Base-by-base conservation (phyloP, 2,329 filamentous ascomycete species). In the Exophiala lecanii-corni region DNA sequence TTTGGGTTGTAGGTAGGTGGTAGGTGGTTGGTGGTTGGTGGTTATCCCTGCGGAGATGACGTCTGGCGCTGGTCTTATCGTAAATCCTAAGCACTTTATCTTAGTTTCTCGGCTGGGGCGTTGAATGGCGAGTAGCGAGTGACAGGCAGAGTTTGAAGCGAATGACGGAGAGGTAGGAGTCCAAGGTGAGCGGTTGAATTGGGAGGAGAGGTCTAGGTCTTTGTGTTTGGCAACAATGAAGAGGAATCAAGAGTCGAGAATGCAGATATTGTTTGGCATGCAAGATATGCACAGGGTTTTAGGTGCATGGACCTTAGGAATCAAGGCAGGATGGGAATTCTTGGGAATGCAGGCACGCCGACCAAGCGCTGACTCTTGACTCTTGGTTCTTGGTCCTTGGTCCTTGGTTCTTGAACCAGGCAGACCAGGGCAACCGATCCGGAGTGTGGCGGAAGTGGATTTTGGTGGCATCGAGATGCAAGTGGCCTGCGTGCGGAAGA, bases 41-140 rank as follows among this genome's bases (percentile, higher is more conserved):
- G n/a, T n/a, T n/a, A 35, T n/a, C 17, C 15, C 33, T 35, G 33
- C 18, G 23, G 13, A 35, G 15, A 35, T 35, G 33, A 35, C 33
- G 33, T 35, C 12, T n/a, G n/a, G n/a, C n/a, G n/a, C n/a, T n/a
- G 9, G 15, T 17, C 17, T 35, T 35, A 32, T 32, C 30, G 30
- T 13, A 32, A 16, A 32, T n/a, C n/a, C n/a, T n/a, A n/a, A n/a
- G n/a, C n/a, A n/a, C 23, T 26, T 26, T 26, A 26, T 26, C 23
- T 26, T 26, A 26, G 23, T 26, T 26, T 12, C 18, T 17, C 9
- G 33, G 33, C 4, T 17, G 19, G 33, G 9, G 33, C 5, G 16
- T 18, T 6, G 7, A 20, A 17, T 9, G 9, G 16, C 7, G 4
- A 5, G 9, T 35, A 35, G 33, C 33, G 33, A 35, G 33, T 35